phyloP scores from a whole-genome alignment of 768 basidiomycete genomes.

The Fistulinella prunicolor region DNA sequence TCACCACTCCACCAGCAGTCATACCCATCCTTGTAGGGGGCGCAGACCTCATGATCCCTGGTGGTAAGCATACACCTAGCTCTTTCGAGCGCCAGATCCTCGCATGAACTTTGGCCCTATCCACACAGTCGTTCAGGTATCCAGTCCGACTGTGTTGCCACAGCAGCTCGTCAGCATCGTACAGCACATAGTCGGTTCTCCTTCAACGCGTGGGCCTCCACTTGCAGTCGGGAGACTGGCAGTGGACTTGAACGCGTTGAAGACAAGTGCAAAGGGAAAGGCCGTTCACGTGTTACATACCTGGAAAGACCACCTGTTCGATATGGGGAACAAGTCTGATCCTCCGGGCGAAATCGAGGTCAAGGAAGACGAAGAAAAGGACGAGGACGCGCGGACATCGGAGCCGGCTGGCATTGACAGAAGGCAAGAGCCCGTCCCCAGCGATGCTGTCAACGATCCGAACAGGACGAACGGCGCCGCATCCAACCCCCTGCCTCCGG shows the following conservation, averaged over 20 bases:
- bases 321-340: constrained; percentile 62
- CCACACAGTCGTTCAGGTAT: constrained; percentile 53
- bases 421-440: constrained; percentile 8
- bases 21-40: constrained; percentile 70
- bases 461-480: constrained; percentile 25
- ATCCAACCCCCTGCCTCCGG: constrained; percentile 6
- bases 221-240: constrained; percentile 78
- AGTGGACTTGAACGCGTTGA: constrained; percentile 47
- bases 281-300: constrained; percentile 71
- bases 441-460: constrained; percentile 8
- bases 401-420: constrained; percentile 4
- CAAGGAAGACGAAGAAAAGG: constrained; percentile 9
- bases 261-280: constrained; percentile 65
- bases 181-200: constrained; percentile 40
- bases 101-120: neutral
- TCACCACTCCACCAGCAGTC: constrained; percentile 71
- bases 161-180: constrained; percentile 63
- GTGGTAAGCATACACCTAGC: constrained; percentile 48
- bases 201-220: constrained; percentile 40
- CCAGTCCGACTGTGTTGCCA: constrained; percentile 36
- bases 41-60: constrained; percentile 89
- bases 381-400: constrained; percentile 10
- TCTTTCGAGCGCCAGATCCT: neutral
- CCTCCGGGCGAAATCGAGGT: constrained; percentile 45
- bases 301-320: constrained; percentile 76